Conservation (phyloP, 2,329 filamentous ascomycete species). For the Alternaria sp. region DNA sequence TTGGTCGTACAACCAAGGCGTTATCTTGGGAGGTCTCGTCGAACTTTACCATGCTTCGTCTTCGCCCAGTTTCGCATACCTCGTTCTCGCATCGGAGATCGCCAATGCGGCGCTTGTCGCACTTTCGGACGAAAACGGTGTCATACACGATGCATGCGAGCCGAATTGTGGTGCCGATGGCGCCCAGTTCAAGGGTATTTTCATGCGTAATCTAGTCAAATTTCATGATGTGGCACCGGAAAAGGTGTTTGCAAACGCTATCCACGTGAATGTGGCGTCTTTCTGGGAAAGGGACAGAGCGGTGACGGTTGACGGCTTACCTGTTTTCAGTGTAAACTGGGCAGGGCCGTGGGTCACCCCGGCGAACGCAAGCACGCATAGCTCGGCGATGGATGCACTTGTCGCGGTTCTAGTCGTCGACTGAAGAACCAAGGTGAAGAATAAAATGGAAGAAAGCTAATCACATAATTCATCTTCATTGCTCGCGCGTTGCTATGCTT, state of each 20-base stretch:
- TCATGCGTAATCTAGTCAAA: slow-evolving; percentile 67
- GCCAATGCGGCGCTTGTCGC: slow-evolving; percentile 47
- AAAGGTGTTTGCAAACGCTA: slow-evolving; percentile 59
- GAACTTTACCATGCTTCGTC: slow-evolving; percentile 56
- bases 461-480: neutral
- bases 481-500: neutral
- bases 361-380: slow-evolving; percentile 66
- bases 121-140: slow-evolving; percentile 46
- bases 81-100: slow-evolving; percentile 46
- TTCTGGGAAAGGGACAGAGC: slow-evolving; percentile 67
- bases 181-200: slow-evolving; percentile 75
- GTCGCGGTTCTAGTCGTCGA: slow-evolving; percentile 52
- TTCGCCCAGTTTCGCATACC: slow-evolving; percentile 36
- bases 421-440: neutral
- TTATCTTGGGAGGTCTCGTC: slow-evolving; percentile 64
- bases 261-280: slow-evolving; percentile 67
- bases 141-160: slow-evolving; percentile 52
- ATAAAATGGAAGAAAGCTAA: neutral
- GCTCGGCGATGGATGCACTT: slow-evolving; percentile 69
- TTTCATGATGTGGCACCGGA: slow-evolving; percentile 61
- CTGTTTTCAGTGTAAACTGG: slow-evolving; percentile 67
- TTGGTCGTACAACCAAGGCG: slow-evolving; percentile 67
- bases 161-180: slow-evolving; percentile 51
- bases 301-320: slow-evolving; percentile 43
- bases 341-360: slow-evolving; percentile 62